phyloP scores from a whole-genome alignment of 306 rosid genomes.

The Rubus parviflorus region DNA sequence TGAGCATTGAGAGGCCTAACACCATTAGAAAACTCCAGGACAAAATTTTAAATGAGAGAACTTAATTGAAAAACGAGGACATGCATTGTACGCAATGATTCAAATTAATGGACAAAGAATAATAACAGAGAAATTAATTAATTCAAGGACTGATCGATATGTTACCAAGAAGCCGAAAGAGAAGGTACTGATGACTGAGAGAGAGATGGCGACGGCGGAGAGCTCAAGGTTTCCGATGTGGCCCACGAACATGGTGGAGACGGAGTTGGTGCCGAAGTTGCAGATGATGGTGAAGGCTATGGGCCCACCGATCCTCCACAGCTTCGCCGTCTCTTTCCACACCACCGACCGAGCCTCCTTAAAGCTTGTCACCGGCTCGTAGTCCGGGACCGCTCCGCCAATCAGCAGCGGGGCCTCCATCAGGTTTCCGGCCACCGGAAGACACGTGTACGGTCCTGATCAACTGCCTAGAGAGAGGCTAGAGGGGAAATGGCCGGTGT shows the following conservation, averaged over 20 bases:
- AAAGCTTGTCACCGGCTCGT: conserved; percentile 30
- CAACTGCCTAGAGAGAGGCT: not conserved
- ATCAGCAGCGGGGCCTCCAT: conserved; percentile 28
- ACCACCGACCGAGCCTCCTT: conserved; percentile 31
- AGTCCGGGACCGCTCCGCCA: conserved; percentile 25
- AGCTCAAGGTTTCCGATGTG: conserved; percentile 76
- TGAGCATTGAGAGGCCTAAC: too few species aligned
- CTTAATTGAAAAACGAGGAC: not conserved
- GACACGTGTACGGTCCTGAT: not conserved
- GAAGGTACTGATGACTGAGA: conserved; percentile 61
- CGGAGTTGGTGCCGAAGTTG: conserved; percentile 50
- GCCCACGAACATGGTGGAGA: conserved; percentile 71
- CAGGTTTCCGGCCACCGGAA: not conserved
- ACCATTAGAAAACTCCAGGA: not conserved
- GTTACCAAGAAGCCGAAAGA: conserved; percentile 67
- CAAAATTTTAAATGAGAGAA: too few species aligned
- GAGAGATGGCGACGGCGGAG: conserved; percentile 71
- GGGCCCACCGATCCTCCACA: conserved; percentile 66
- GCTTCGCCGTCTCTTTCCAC: conserved; percentile 38
- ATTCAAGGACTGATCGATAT: too few species aligned
- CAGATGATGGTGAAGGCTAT: conserved; percentile 51
- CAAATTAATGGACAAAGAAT: not conserved
- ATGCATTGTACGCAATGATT: not conserved
- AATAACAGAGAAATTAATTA: not conserved
- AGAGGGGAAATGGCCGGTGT: too few species aligned